Evolutionary conservation across 371 early-diverging fungal species (phyloP), one percentile per base, ranked within the genome.

Genomic region (Mucor irregularis): DNA sequence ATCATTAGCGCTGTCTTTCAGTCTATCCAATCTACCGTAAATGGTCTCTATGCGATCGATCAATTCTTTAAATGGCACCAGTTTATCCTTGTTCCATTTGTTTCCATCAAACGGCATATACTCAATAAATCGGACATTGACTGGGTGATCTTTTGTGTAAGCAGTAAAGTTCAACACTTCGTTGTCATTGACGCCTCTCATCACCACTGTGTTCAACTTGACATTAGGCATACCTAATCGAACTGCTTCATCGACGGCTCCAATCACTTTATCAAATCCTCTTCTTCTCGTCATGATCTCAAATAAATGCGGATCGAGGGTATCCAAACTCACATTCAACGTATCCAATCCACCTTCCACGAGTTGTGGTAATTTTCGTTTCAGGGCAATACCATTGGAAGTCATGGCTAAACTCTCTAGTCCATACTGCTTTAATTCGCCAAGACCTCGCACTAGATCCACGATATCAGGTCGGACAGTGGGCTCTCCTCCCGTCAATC

Each of bases 21-120:
- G 50, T 44, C 86, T 89, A 22, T 59, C 58, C n/a, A 93, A 64
- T 1, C 65, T 52, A 5, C 88, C 86, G 62, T 87, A 90, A 1
- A 63, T 55, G 0, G 60, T 46, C 16, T 64, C 66, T 44, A 96
- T 86, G 2, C 67, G 61, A 7, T 76, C 57, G 13, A 94, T 66
- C 52, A 95, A 57, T 43, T 92, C 90, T 19, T 80, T 79, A 62
- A 92, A 96, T 2, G 94, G 88, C 1, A 95, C 86, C 40, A 96
- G 68, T 61, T 93, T 94, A 24, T 88, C 80, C 14, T 72, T 65
- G 16, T 89, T 90, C 95, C 95, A 96, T 63, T 81, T 76, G 69
- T 96, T 96, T 4, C 94, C 92, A 68, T 91, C 96, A 78, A 97
- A 97, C 0, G 97, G 97, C 96, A 95, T 97, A 62, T 94, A 96